Base-by-base conservation (phyloP, 495 filamentous ascomycete genomes). In the Amniculicola lignicola region DNA sequence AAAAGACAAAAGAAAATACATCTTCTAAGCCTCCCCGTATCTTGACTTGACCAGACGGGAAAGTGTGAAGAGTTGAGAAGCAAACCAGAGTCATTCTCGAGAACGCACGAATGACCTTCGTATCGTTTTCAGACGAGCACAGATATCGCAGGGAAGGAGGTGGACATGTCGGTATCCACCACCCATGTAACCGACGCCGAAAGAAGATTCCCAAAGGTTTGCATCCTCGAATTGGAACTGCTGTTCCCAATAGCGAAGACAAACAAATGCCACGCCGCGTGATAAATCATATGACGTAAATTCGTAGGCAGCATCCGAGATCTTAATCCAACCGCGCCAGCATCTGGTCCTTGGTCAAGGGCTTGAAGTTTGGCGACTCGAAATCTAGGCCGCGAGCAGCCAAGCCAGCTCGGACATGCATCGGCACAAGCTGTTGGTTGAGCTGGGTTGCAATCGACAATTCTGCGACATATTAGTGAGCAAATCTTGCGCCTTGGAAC, bases 281-380 rank as follows among this genome's bases (percentile, higher is more conserved):
- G 36, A 59, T 53, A 48, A 51, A 56, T 38, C 57, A 56, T 57
- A 49, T 41, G 37, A 54, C 33, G 19, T 64, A 7, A 33, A 40
- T 40, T 49, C 61, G 51, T 42, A 52, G 51, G 46, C 38, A 50
- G 46, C 28, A 33, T 40, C 54, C 50, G 65, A 61, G 56, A 56
- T 58, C 66, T 94, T 89, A 98, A 74, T 98, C 93, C 72, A 98
- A 79, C 70, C 90, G 89, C 37, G 93, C 93, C 80, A 95, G 87
- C 93, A 98, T 98, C 67, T 97, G 89, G 54, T 90, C 84, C 75
- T 89, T 93, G 44, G 85, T 71, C 74, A 97, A 80, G 12, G 93
- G 93, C 59, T 80, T 87, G 69, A 98, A 90, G 69, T 91, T 92
- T 3, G 67, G 63, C 12, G 67, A 66, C 70, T 97, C 87, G 69